Conservation (phyloP, 2,329 filamentous ascomycete genomes). For the Pseudogymnoascus verrucosus region DNA sequence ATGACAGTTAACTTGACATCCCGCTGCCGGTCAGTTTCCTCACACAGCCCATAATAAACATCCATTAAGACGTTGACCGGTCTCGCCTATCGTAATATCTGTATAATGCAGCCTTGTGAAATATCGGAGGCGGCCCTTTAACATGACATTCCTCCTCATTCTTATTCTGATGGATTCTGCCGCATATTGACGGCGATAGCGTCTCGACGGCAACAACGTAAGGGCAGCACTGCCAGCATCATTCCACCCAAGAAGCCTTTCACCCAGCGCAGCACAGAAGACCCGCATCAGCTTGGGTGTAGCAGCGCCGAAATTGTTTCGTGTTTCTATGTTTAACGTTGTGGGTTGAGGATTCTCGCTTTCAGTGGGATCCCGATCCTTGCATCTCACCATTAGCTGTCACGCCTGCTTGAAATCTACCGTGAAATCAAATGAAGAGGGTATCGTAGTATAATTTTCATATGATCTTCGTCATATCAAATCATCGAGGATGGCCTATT, state of each 20-base stretch:
- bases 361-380: neutral
- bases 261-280: neutral
- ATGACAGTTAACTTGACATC: too few species aligned
- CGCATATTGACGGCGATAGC: too few species aligned
- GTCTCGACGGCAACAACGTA: neutral
- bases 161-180: too few species aligned
- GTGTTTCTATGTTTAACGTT: too few species aligned
- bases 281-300: neutral
- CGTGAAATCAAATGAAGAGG: neutral
- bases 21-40: too few species aligned
- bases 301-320: neutral
- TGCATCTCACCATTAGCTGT: neutral
- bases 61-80: too few species aligned
- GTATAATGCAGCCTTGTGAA: too few species aligned
- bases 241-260: neutral
- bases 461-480: neutral
- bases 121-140: too few species aligned
- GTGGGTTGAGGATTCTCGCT: neutral
- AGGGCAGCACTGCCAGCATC: neutral
- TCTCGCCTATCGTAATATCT: too few species aligned
- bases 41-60: too few species aligned
- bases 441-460: neutral
- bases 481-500: neutral
- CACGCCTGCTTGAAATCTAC: neutral
- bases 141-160: too few species aligned